Conservation (phyloP, 83 land plant genomes). For the Picea abies region DNA sequence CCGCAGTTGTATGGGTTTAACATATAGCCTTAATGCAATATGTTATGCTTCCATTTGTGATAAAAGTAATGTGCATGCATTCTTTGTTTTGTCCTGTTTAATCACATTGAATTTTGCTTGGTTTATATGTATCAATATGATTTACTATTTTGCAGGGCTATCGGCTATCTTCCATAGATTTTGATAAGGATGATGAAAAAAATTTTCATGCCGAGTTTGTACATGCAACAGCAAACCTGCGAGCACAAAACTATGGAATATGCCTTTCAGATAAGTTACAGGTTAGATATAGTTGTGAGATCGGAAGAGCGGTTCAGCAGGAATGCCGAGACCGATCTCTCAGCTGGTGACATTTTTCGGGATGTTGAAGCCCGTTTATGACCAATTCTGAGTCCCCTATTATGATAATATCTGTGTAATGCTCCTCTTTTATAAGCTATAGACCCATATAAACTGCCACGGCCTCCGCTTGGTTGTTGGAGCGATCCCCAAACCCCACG, state of each 20-base stretch:
- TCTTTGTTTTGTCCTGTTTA: not conserved
- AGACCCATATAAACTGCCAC: too few species aligned
- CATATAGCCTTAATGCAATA: not conserved
- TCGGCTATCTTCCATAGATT: conserved; percentile 50
- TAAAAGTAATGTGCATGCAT: not conserved
- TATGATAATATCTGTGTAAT: too few species aligned
- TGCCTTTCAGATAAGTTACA: conserved; percentile 42
- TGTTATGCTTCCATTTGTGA: not conserved
- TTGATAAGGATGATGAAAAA: conserved; percentile 57
- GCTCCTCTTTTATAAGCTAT: too few species aligned
- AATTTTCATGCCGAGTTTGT: conserved; percentile 57
- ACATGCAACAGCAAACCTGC: conserved; percentile 50
- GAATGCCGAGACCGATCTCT: too few species aligned
- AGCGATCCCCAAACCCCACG: too few species aligned
- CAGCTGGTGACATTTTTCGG: too few species aligned
- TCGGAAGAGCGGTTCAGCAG: too few species aligned
- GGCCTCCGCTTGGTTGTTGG: too few species aligned
- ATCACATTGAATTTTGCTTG: not conserved
- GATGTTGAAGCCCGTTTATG: too few species aligned
- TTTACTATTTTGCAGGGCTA: conserved; percentile 41
- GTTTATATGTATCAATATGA: not conserved
- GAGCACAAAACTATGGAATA: conserved; percentile 58
- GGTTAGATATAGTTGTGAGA: conserved; percentile 24
- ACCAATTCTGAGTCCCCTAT: too few species aligned
- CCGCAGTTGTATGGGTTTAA: not conserved